phyloP scores from a whole-genome alignment of 2,329 filamentous ascomycete genomes.

The Colletotrichum gloeosporioides region DNA sequence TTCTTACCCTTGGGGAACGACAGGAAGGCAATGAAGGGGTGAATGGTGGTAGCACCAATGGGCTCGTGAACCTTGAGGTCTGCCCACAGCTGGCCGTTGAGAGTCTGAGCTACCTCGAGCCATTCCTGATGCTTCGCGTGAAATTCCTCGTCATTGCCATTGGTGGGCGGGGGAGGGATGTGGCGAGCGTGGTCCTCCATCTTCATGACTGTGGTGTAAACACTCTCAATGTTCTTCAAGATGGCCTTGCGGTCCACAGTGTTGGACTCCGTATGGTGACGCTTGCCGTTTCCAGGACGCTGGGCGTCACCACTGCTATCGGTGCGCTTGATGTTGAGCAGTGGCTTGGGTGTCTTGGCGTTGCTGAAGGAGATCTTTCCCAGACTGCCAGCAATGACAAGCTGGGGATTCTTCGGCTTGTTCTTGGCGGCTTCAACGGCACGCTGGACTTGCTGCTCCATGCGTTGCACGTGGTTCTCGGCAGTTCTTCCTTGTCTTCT shows the following conservation, averaged over 20 bases:
- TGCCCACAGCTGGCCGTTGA: slow-evolving; percentile 84
- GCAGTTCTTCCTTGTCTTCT: slow-evolving; percentile 81
- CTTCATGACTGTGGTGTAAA: slow-evolving; percentile 88
- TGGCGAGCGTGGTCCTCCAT: slow-evolving; percentile 92
- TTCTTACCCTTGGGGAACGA: slow-evolving; percentile 97
- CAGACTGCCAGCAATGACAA: slow-evolving; percentile 93
- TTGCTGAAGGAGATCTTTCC: slow-evolving; percentile 99
- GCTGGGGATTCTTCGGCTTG: slow-evolving; percentile 95
- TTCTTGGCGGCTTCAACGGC: slow-evolving; percentile 97
- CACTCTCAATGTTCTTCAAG: slow-evolving; percentile 83
- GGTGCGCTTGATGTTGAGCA: slow-evolving; percentile 92
- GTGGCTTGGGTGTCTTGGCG: slow-evolving; percentile 92
- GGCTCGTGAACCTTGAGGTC: slow-evolving; percentile 93
- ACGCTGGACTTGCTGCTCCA: slow-evolving; percentile 98
- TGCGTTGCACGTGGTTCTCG: slow-evolving; percentile 97
- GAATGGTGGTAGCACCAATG: slow-evolving; percentile 76
- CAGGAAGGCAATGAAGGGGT: slow-evolving; percentile 96
- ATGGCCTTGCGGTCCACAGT: slow-evolving; percentile 82
- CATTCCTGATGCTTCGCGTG: slow-evolving; percentile 81
- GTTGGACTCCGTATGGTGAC: slow-evolving; percentile 31
- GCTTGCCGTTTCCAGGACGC: slow-evolving; percentile 55
- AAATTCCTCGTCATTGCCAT: slow-evolving; percentile 69
- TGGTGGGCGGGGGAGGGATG: slow-evolving; percentile 69
- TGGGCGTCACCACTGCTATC: slow-evolving; percentile 69
- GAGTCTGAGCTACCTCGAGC: slow-evolving; percentile 71